These are phyloP conservation scores for Huntiella savannae DNA, from an alignment of 2,329 filamentous ascomycete species.

Conservation along the genomic window DNA sequence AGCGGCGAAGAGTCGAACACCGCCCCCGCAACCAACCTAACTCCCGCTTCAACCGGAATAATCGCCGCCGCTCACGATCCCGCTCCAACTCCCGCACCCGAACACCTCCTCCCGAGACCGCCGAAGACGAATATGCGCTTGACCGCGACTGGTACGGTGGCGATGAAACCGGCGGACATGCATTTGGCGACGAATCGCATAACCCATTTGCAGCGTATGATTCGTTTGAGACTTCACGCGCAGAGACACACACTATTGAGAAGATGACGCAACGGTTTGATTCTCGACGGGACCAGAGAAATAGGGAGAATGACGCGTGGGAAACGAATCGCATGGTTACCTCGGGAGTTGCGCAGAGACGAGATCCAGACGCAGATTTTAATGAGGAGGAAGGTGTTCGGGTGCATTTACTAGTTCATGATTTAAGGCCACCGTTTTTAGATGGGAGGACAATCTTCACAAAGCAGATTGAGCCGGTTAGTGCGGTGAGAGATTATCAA, in stretches of 20 bases:
- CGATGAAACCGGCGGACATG: conserved; percentile 63
- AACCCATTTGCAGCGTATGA: conserved; percentile 72
- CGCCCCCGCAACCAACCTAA: conserved; percentile 17
- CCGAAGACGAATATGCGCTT: conserved; percentile 54
- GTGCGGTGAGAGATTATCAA: conserved; percentile 78
- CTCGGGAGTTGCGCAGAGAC: conserved; percentile 79
- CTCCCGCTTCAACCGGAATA: conserved; percentile 18
- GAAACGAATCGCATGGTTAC: conserved; percentile 97
- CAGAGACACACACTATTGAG: conserved; percentile 58
- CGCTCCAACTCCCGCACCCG: conserved; percentile 28
- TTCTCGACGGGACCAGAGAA: conserved; percentile 61
- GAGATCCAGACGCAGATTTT: conserved; percentile 66
- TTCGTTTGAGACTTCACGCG: conserved; percentile 54
- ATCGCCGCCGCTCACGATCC: conserved; percentile 12
- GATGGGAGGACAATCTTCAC: conserved; percentile 94
- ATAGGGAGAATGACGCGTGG: conserved; percentile 93
- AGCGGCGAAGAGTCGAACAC: conserved; percentile 21
- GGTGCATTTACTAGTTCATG: conserved; percentile 81
- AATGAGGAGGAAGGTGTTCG: conserved; percentile 81
- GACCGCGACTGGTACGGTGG: conserved; percentile 88
- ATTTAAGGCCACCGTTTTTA: conserved; percentile 81
- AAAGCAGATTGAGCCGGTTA: conserved; percentile 87
- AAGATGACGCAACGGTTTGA: conserved; percentile 56
- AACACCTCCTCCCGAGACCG: conserved; percentile 17
- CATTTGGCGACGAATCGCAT: conserved; percentile 79